Percentiles rank a stretch among this genome's conserved stretches.
Evolutionary conservation across 805 yeast genomes (phyloP).

Genomic region (Candida ovalis): DNA sequence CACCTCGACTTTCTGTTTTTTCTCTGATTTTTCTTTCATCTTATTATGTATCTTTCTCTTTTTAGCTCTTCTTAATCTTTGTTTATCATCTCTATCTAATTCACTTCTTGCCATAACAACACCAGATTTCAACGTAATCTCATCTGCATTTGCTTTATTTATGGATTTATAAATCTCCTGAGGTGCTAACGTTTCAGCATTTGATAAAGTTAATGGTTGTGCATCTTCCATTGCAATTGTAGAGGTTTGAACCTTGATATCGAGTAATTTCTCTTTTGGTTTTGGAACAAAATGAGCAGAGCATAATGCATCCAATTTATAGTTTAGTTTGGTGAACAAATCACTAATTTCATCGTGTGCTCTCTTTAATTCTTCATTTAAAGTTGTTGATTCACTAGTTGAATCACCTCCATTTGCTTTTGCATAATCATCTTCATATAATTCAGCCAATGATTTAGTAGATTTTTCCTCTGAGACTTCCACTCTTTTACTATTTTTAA

Average conservation of each 20-base stretch:
- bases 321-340: conserved; percentile 56
- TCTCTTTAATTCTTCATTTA: conserved; percentile 59
- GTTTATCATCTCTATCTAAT: conserved; percentile 78
- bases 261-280: conserved; percentile 75
- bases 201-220: conserved; percentile 80
- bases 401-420: conserved; percentile 27
- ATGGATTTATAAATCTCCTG: conserved; percentile 76
- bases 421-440: conserved; percentile 79
- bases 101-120: conserved; percentile 78
- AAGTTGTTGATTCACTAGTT: conserved; percentile 32
- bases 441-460: conserved; percentile 81
- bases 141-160: conserved; percentile 44
- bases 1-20: conserved; percentile 25
- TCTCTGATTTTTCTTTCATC: conserved; percentile 26
- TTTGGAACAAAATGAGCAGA: conserved; percentile 96
- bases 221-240: conserved; percentile 93
- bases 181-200: conserved; percentile 80
- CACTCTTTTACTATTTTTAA: conserved; percentile 47
- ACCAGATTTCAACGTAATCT: conserved; percentile 72
- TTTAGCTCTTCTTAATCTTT: conserved; percentile 78
- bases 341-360: conserved; percentile 77
- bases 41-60: conserved; percentile 60
- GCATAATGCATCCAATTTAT: conserved; percentile 80
- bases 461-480: conserved; percentile 85
- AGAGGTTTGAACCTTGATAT: conserved; percentile 78